Base-by-base conservation (phyloP, 129 eudicot species). In the Lactuca saligna region DNA sequence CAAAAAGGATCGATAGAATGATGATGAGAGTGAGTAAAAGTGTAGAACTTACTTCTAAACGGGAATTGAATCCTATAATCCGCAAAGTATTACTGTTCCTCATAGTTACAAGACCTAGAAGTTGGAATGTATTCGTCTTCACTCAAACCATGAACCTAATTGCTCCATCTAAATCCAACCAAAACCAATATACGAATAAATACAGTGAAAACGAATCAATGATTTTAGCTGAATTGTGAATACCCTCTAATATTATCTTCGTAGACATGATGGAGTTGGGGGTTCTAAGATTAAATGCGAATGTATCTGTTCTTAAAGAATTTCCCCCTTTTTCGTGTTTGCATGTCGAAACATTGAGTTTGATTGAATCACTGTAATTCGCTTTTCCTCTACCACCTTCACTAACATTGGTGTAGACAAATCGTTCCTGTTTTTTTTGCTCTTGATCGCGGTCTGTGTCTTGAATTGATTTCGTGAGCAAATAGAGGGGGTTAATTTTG, bases 11-110 rank as follows among this genome's bases (percentile, higher is more conserved):
- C 41, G 6, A 60, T 25, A 16, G 9, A 39, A 34, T 16, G 49
- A 39, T 3, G 33, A 42, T 59, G 49, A 10, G 48, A 44, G 16
- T 17, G 14, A 9, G 57, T 35, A 20, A 17, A 34, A 46, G 8
- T 32, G n/a, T 35, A 46, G 14, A 70, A 75, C 85, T 70, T 75
- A 72, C 86, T 62, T 80, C 82, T 63, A 60, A 10, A 39, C 69
- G 75, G 64, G 79, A 70, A 64, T 66, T 78, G 66, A 70, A 46
- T 15, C 65, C 79, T 25, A 72, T 2, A 29, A 68, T 75, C 57
- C 66, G 59, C 58, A 76, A 54, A 78, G 48, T 67, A 66, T 46
- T 70, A 68, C 12, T 71, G 79, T 25, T 68, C 50, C 80, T 75
- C 75, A 75, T 75, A 60, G 38, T 61, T 29, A 17, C 17, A 65